A percentile compares a stretch with the other conserved stretches of the same genome.
Evolutionary conservation across 352 stramenopile species (phyloP).

Genomic region (Phytopythium aichiense): DNA sequence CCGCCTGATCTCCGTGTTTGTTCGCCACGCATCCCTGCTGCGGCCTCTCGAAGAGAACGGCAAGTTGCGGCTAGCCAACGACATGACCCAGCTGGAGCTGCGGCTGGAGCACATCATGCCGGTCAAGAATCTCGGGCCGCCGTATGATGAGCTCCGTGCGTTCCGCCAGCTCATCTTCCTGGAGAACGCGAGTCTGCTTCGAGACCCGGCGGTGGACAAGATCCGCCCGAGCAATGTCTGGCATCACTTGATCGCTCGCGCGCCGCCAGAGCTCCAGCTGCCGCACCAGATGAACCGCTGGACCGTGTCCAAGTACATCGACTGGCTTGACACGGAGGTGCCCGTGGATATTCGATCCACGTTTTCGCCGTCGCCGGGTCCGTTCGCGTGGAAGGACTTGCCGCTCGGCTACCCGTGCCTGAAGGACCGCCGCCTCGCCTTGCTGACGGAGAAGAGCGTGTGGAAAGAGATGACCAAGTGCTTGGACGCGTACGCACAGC

Average conservation of each 20-base stretch:
- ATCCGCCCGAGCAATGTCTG: constrained; percentile 83
- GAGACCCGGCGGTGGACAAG: constrained; percentile 75
- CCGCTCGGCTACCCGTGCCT: constrained; percentile 65
- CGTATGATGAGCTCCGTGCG: constrained; percentile 73
- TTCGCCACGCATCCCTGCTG: constrained; percentile 68
- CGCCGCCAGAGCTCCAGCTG: constrained; percentile 62
- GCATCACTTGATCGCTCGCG: constrained; percentile 76
- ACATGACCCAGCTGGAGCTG: constrained; percentile 83
- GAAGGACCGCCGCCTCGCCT: constrained; percentile 42
- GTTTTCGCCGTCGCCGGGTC: constrained; percentile 2
- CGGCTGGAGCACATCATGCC: constrained; percentile 55
- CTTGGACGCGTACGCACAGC: constrained; percentile 77
- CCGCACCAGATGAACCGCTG: constrained; percentile 75
- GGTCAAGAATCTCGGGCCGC: constrained; percentile 46
- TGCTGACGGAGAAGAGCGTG: constrained; percentile 62
- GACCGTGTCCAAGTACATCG: constrained; percentile 71
- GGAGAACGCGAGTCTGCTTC: constrained; percentile 50
- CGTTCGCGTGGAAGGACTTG: constrained; percentile 28
- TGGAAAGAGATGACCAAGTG: constrained; percentile 81
- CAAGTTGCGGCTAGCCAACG: constrained; percentile 76
- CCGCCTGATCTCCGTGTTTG: constrained; percentile 72
- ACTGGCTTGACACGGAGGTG: constrained; percentile 69
- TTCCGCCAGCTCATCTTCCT: constrained; percentile 86
- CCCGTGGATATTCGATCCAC: constrained; percentile 8
- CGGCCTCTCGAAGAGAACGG: constrained; percentile 69